Base-by-base conservation (phyloP, 2,329 filamentous ascomycete species). In the Curvularia eragrostidis region DNA sequence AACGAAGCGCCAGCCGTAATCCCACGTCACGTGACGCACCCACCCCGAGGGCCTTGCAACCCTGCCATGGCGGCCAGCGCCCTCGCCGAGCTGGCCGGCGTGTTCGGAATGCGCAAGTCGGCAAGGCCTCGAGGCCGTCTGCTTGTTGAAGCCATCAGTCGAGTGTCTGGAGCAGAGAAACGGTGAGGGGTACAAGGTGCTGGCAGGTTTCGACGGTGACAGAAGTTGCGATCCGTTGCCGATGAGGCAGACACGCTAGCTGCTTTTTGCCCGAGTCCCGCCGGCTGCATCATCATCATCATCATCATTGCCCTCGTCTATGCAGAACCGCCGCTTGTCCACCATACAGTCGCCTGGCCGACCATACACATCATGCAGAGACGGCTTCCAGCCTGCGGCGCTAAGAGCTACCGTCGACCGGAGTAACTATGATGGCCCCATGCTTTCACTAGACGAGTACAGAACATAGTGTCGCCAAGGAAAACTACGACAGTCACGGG, bases 131-230 rank as follows among this genome's bases (percentile, higher is more conserved):
- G 21, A 32, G 15, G 26, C 39, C 28, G 7, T 32, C 21, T 19
- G 10, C n/a, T 41, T 32, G 26, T 12, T n/a, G 32, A 12, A n/a
- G 13, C 19, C 13, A 26, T 49, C 26, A 13, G 56, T 54, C 43
- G 61, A 51, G 52, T 21, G 38, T 43, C 39, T 54, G 24, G 53
- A 39, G 38, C 47, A 56, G 48, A 54, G 52, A 51, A 60, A 51
- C 36, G 63, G 63, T 58, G 64, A 64, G 64, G 66, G 67, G 63
- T 62, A 65, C 58, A 58, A 60, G 54, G 57, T 56, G 56, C 59
- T 61, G 63, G 63, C 61, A 63, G 56, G 61, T 59, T 62, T 56
- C 49, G 58, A 61, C 52, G 57, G 61, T 64, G 63, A 64, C 65
- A 64, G 56, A 64, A 64, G 66, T 64, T 60, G 65, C 62, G 59